phyloP scores from a whole-genome alignment of 2,329 filamentous ascomycete species.

The Trichophaea hybrida region DNA sequence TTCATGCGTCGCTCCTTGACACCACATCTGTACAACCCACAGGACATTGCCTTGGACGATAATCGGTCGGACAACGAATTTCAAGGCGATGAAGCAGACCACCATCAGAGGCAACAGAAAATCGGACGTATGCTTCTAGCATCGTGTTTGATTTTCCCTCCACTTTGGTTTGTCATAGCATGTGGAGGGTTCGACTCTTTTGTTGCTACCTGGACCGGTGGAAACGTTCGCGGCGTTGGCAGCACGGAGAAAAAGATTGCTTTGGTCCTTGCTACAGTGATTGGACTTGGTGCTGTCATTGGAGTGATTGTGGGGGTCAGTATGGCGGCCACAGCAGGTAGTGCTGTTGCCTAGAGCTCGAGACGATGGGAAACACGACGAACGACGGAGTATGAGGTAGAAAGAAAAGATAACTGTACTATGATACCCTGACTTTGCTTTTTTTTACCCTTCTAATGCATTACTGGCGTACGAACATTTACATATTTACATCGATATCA shows the following conservation, averaged over 20 bases:
- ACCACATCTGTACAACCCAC: conserved; percentile 19
- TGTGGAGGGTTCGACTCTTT: conserved; percentile 18
- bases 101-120: conserved; percentile 12
- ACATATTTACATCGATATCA: background rate
- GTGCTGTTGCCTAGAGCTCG: background rate
- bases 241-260: conserved; percentile 19
- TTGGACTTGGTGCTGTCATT: conserved; percentile 12
- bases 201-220: conserved; percentile 14
- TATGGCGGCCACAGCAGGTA: background rate
- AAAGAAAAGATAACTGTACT: no score
- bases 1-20: conserved; percentile 20
- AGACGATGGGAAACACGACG: background rate
- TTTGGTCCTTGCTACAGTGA: conserved; percentile 10
- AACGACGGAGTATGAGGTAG: background rate
- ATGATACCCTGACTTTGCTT: no score
- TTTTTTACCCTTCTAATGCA: background rate
- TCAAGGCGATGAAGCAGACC: background rate
- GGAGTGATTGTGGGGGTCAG: conserved; percentile 13
- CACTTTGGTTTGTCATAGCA: conserved; percentile 17
- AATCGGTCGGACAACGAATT: background rate
- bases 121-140: conserved; percentile 8
- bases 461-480: background rate
- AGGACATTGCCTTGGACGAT: background rate
- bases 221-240: conserved; percentile 17
- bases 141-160: conserved; percentile 19